Conservation (phyloP, 116 monocot genomes). For the Dioscorea cayenensis region DNA sequence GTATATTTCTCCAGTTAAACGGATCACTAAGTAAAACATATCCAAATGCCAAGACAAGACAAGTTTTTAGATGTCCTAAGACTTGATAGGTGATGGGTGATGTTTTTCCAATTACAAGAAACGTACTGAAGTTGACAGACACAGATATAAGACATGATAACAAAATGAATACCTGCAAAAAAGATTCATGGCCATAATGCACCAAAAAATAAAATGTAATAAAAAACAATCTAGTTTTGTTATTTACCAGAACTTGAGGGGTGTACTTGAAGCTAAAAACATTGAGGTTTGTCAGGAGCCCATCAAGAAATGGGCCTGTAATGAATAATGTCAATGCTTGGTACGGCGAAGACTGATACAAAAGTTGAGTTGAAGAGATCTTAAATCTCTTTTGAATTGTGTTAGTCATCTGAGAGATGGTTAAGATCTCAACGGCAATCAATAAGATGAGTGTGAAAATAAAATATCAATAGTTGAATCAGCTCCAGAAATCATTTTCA, state of each 20-base stretch:
- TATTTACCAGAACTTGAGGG: slow-evolving; percentile 64
- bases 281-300: slow-evolving; percentile 70
- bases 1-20: slow-evolving; percentile 80
- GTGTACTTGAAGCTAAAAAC: slow-evolving; percentile 85
- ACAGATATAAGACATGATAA: slow-evolving; percentile 79
- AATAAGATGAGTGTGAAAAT: neutral
- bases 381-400: slow-evolving; percentile 95
- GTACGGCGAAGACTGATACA: slow-evolving; percentile 95
- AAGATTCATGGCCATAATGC: neutral
- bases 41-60: slow-evolving; percentile 77
- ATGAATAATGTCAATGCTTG: slow-evolving; percentile 68
- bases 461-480: neutral
- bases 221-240: neutral
- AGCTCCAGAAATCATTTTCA: neutral
- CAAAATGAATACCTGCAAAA: slow-evolving; percentile 59
- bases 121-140: slow-evolving; percentile 88
- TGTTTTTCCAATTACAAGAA: slow-evolving; percentile 89
- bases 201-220: neutral
- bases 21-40: slow-evolving; percentile 81
- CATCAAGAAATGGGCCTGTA: slow-evolving; percentile 87
- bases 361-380: slow-evolving; percentile 90
- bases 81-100: slow-evolving; percentile 92
- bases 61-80: slow-evolving; percentile 89
- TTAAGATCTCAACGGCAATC: neutral
- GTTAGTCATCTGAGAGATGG: slow-evolving; percentile 72